phyloP scores from a whole-genome alignment of 495 filamentous ascomycete species.

The Bathelium albidoporum region DNA sequence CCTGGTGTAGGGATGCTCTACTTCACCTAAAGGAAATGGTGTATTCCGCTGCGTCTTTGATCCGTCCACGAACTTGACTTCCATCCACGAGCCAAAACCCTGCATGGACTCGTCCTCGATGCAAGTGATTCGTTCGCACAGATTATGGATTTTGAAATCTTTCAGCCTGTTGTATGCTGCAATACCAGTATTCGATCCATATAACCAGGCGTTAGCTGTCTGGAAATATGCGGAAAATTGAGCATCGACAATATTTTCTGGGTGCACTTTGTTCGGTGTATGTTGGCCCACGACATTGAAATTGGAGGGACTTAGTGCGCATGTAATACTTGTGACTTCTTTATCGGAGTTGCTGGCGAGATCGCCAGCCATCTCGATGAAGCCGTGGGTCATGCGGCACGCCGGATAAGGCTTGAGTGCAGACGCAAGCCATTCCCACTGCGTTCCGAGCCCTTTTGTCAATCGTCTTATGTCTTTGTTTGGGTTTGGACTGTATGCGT shows the following conservation, averaged over 20 bases:
- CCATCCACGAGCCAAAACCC: constrained; percentile 12
- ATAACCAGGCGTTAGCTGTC: constrained; percentile 15
- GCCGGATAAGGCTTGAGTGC: constrained; percentile 23
- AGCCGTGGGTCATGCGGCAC: constrained; percentile 23
- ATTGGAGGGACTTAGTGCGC: constrained; percentile 15
- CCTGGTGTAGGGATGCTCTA: constrained; percentile 19
- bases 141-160: constrained; percentile 12
- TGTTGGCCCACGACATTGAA: constrained; percentile 20
- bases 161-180: constrained; percentile 17
- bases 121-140: constrained; percentile 18
- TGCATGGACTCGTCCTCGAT: constrained; percentile 9
- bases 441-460: constrained; percentile 12
- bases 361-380: constrained; percentile 19
- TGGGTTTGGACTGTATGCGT: constrained; percentile 21
- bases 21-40: constrained; percentile 21
- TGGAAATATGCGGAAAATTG: constrained; percentile 25
- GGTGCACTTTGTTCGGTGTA: constrained; percentile 23
- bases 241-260: constrained; percentile 21
- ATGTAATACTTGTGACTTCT: constrained; percentile 12
- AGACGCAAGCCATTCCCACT: constrained; percentile 15
- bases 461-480: constrained; percentile 12
- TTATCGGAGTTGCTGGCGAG: neutral
- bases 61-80: constrained; percentile 16
- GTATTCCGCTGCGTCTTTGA: constrained; percentile 9
- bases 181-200: constrained; percentile 18